These are phyloP conservation scores for Triticum timopheevii DNA, from an alignment of 176 grass and related monocot genomes.

Conservation along the genomic window DNA sequence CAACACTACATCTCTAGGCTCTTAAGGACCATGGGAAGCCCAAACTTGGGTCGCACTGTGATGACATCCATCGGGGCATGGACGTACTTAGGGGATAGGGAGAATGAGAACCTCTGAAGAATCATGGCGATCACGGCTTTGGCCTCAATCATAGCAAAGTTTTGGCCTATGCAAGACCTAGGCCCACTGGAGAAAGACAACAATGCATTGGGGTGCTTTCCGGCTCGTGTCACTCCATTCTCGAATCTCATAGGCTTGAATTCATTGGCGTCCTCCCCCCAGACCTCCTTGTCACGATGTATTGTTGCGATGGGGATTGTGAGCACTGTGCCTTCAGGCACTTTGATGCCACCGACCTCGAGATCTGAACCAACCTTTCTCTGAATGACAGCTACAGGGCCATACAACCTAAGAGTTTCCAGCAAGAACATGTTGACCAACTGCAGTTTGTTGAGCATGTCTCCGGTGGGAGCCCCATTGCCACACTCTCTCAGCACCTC, in stretches of 20 bases:
- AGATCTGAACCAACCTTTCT: not conserved
- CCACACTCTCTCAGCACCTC: conserved; percentile 47
- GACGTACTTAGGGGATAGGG: conserved; percentile 35
- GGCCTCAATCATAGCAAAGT: conserved; percentile 52
- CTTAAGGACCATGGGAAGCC: conserved; percentile 37
- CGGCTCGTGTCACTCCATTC: conserved; percentile 34
- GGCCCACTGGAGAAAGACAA: conserved; percentile 41
- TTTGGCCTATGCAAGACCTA: conserved; percentile 51
- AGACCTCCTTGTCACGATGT: conserved; percentile 42
- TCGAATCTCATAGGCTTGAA: conserved; percentile 53
- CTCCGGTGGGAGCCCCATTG: not conserved
- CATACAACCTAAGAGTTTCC: conserved; percentile 33
- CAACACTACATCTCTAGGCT: not conserved
- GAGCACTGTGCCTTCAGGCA: not conserved
- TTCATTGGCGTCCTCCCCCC: conserved; percentile 40
- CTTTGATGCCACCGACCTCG: conserved; percentile 14
- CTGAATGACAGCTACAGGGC: not conserved
- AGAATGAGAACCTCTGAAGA: conserved; percentile 48
- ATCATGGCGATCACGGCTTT: conserved; percentile 41
- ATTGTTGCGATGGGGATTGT: conserved; percentile 21
- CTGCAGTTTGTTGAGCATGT: conserved; percentile 30
- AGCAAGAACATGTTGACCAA: conserved; percentile 40
- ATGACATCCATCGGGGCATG: conserved; percentile 25
- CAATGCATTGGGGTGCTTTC: conserved; percentile 38
- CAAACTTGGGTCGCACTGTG: conserved; percentile 31